phyloP scores from a whole-genome alignment of 2,329 filamentous ascomycete species.

The Fusarium longipes region DNA sequence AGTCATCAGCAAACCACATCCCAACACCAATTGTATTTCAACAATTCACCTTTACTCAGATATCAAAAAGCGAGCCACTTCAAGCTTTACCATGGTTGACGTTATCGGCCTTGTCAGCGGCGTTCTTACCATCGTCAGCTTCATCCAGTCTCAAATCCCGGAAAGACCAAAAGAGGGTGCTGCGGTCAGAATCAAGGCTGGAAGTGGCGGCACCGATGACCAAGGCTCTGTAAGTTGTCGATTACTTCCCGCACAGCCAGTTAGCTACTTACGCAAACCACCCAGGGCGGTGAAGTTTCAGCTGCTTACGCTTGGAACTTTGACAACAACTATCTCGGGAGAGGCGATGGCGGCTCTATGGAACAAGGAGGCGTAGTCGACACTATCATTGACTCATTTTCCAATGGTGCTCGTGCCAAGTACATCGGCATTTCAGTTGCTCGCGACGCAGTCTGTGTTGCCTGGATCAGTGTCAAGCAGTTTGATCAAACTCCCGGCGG shows the following conservation, averaged over 20 bases:
- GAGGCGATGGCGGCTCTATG: not conserved
- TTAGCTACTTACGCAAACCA: fast-evolving
- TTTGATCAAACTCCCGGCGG: not conserved
- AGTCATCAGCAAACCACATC: too few relatives aligned
- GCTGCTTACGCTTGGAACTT: not conserved
- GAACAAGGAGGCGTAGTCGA: not conserved
- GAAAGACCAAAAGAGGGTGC: not conserved
- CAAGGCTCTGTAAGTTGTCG: not conserved
- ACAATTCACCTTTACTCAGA: not conserved
- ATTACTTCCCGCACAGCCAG: not conserved
- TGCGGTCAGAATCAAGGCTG: not conserved
- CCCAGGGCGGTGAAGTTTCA: not conserved
- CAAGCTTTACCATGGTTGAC: not conserved
- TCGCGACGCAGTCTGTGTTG: not conserved
- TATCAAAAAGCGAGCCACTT: not conserved
- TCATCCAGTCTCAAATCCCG: not conserved
- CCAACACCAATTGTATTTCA: too few relatives aligned
- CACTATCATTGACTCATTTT: not conserved
- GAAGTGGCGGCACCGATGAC: not conserved
- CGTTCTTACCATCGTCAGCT: not conserved
- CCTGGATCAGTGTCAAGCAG: not conserved
- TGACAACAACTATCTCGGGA: not conserved
- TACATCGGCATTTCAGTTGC: not conserved
- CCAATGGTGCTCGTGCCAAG: not conserved
- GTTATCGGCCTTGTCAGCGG: not conserved